Base-by-base conservation (phyloP, 768 basidiomycete genomes). In the Boletus pseudo-olivaceus region DNA sequence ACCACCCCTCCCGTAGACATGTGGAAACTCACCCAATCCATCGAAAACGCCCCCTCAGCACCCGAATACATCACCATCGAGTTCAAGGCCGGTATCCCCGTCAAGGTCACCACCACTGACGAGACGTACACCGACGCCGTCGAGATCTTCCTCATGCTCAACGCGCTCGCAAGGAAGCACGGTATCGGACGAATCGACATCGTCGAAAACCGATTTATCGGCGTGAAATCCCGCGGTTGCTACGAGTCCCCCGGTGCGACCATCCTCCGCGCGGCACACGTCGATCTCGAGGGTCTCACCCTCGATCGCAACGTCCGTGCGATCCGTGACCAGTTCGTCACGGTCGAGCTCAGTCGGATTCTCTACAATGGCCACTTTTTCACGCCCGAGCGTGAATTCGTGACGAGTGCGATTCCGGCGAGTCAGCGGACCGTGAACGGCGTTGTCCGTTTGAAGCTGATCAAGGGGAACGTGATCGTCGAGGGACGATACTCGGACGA, bases 341-440 rank as follows among this genome's bases (percentile, higher is more conserved):
- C 97, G 23, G 78, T 91, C 64, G 88, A 88, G 69, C 79, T 98
- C 51, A 85, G 90, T 71, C 79, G 87, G 62, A 95, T 99, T 66
- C 77, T 99, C 45, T 98, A 99, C 80, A 98, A 98, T 68, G 97
- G 96, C 35, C 93, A 96, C 76, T 98, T 93, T 85, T 99, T 98
- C 82, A 96, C 94, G n/a, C 95, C 97, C 43, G 97, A 98, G 75
- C 82, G 96, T 60, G 97, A 98, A 75, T 98, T 98, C 67, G 76
- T 98, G 66, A 88, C 87, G 41, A 85, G 87, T 65, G 82, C 90
- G 51, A 93, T 98, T 67, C 93, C 94, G 5, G 86, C 93, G 39
- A 93, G 90, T 71, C 97, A 99, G 77, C 81, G 90, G 73, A 97
- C 94, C 26, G 97, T 99, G 60, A 98, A 98, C 65, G 97, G 97